These are phyloP conservation scores for Fusarium phyllophilum DNA, from an alignment of 2,329 filamentous ascomycete genomes.

Conservation along the genomic window DNA sequence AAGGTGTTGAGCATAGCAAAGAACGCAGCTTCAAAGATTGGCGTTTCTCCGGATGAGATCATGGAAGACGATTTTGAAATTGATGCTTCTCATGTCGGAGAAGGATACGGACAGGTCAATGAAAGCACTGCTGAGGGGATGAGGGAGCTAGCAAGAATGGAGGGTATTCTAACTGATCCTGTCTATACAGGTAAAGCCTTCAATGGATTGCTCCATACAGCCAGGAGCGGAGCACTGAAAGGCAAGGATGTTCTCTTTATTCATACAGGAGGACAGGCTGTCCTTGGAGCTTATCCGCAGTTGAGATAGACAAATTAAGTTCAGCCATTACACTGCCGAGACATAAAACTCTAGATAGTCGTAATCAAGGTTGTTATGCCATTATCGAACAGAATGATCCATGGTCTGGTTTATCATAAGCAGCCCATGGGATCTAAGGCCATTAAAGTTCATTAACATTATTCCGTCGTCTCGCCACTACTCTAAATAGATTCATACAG, in stretches of 20 bases:
- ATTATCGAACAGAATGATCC: not conserved
- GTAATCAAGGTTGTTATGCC: not conserved
- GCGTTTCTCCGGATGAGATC: conserved; percentile 2
- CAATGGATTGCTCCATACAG: conserved; percentile 10
- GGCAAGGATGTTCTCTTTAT: conserved; percentile 17
- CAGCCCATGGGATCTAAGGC: not conserved
- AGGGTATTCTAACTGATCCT: conserved; percentile 28
- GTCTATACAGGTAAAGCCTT: conserved; percentile 28
- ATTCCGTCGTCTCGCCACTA: not conserved
- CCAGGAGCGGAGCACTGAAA: not conserved
- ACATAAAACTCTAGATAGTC: not conserved
- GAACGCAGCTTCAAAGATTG: conserved; percentile 21
- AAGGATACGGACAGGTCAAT: conserved; percentile 19
- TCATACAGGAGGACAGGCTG: conserved; percentile 24
- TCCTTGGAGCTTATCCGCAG: conserved; percentile 15
- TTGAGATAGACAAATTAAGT: not conserved
- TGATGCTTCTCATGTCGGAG: conserved; percentile 11
- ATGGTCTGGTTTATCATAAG: no score
- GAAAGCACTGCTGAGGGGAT: conserved; percentile 1
- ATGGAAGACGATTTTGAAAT: conserved; percentile 21
- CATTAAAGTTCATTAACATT: not conserved
- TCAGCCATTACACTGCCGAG: not conserved
- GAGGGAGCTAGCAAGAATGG: conserved; percentile 18
- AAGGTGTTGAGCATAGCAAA: conserved; percentile 21
- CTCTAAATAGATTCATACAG: not conserved